These are phyloP conservation scores for Crassisporium funariophilum DNA, from an alignment of 768 basidiomycete species.

Conservation along the genomic window DNA sequence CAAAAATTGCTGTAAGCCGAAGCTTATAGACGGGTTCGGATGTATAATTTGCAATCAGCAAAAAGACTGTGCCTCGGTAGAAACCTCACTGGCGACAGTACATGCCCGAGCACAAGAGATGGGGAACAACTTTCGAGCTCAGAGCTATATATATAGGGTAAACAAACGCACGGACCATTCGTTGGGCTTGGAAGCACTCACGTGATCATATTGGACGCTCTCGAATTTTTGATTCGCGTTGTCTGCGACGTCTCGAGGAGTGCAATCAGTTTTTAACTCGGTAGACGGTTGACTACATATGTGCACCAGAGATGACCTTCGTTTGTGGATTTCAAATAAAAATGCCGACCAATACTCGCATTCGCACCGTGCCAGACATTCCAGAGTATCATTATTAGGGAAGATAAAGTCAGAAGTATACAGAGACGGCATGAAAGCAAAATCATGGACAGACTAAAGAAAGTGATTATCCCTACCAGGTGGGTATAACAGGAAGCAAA, in stretches of 20 bases:
- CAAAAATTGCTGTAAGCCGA: slow-evolving; percentile 93
- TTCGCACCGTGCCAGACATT: too few relatives aligned
- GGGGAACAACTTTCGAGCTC: slow-evolving; percentile 22
- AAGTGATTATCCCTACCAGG: slow-evolving; percentile 15
- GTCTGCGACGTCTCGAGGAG: too few relatives aligned
- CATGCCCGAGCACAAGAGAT: slow-evolving; percentile 61
- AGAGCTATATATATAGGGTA: slow-evolving; percentile 37
- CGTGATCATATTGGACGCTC: too few relatives aligned
- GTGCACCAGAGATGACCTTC: slow-evolving; percentile 1
- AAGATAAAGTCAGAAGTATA: slow-evolving; percentile 9
- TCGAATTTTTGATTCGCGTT: too few relatives aligned
- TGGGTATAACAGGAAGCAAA: slow-evolving; percentile 6
- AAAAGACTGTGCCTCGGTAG: slow-evolving; percentile 75
- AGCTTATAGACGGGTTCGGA: slow-evolving; percentile 92
- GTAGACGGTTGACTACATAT: too few relatives aligned
- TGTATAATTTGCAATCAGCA: slow-evolving; percentile 98
- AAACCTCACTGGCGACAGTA: slow-evolving; percentile 66
- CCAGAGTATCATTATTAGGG: slow-evolving; percentile 13
- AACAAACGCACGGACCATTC: slow-evolving; percentile 55
- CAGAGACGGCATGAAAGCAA: slow-evolving; percentile 2
- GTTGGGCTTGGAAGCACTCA: slow-evolving; percentile 3
- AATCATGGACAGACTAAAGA: slow-evolving; percentile 2
- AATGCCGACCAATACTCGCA: too few relatives aligned
- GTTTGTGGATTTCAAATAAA: background rate
- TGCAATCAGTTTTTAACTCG: too few relatives aligned